phyloP scores from a whole-genome alignment of 768 basidiomycete genomes.

The Mycena chlorophos region DNA sequence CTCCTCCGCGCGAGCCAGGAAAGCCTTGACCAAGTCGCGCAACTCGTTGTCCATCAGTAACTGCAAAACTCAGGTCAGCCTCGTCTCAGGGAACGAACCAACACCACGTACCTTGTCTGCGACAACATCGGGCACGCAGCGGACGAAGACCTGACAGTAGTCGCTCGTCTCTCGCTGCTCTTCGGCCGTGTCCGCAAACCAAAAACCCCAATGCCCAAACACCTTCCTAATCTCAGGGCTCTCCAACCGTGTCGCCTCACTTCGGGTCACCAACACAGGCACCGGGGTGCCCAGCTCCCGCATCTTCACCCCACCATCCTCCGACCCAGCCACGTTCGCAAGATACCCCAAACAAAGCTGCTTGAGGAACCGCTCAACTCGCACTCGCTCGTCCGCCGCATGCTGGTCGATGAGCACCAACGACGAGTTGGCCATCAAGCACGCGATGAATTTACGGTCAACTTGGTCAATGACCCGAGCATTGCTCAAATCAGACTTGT shows the following conservation, averaged over 20 bases:
- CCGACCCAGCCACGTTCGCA: constrained; percentile 35
- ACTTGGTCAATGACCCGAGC: constrained; percentile 79
- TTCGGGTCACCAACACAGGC: constrained; percentile 64
- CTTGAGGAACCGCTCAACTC: constrained; percentile 81
- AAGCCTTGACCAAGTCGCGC: constrained; percentile 71
- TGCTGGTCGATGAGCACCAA: constrained; percentile 94
- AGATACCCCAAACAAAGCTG: constrained; percentile 74
- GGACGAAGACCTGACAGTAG: constrained; percentile 68
- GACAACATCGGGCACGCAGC: constrained; percentile 67
- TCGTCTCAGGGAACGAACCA: constrained; percentile 15
- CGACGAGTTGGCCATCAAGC: constrained; percentile 45
- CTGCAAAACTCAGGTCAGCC: constrained; percentile 33
- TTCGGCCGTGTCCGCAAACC: constrained; percentile 41
- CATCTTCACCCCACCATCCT: constrained; percentile 33
- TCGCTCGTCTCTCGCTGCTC: constrained; percentile 33
- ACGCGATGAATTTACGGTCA: constrained; percentile 89
- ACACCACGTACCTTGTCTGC: constrained; percentile 56
- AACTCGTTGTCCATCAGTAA: constrained; percentile 71
- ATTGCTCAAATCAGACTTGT: constrained; percentile 51
- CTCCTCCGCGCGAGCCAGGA: constrained; percentile 60
- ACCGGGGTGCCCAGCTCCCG: constrained; percentile 52
- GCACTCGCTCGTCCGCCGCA: constrained; percentile 94
- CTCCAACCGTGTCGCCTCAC: constrained; percentile 57
- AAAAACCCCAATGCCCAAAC: constrained; percentile 72
- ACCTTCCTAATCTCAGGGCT: constrained; percentile 42